Evolutionary conservation across 306 rosid genomes (phyloP).

Genomic region (Cucumis sativus): DNA sequence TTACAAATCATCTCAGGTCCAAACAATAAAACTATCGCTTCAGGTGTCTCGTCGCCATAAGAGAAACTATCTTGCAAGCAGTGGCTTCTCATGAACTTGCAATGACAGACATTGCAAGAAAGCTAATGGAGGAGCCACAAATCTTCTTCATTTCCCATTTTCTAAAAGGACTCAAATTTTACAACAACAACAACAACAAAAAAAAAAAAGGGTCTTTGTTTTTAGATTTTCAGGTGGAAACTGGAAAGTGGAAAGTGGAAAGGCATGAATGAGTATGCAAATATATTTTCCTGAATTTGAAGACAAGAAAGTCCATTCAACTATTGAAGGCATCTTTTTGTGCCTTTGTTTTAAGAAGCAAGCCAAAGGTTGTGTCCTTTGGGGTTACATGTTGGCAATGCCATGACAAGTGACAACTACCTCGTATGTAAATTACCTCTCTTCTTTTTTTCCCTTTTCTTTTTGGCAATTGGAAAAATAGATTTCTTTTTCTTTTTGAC

Average conservation of each 20-base stretch:
- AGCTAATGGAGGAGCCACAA: background rate
- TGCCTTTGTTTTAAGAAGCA: conserved; percentile 2
- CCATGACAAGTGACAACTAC: background rate
- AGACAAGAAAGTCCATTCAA: background rate
- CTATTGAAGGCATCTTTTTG: background rate
- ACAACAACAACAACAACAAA: background rate
- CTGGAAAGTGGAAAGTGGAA: background rate
- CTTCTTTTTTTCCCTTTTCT: background rate
- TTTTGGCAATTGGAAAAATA: background rate
- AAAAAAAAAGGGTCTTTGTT: background rate
- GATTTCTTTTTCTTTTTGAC: background rate
- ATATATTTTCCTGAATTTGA: background rate
- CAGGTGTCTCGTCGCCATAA: conserved; percentile 28
- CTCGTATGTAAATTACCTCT: background rate
- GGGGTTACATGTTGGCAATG: conserved; percentile 6
- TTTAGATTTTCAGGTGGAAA: background rate
- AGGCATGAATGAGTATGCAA: background rate
- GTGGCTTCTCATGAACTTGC: conserved; percentile 12
- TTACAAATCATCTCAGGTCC: conserved; percentile 30
- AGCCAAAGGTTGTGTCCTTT: background rate
- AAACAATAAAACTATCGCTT: conserved; percentile 60
- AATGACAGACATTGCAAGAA: conserved; percentile 3
- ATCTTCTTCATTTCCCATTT: background rate
- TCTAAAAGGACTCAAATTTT: background rate
- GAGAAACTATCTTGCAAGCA: conserved; percentile 19